Evolutionary conservation across 164 flowering plant genomes (phyloP).

Genomic region (Aristolochia californica): DNA sequence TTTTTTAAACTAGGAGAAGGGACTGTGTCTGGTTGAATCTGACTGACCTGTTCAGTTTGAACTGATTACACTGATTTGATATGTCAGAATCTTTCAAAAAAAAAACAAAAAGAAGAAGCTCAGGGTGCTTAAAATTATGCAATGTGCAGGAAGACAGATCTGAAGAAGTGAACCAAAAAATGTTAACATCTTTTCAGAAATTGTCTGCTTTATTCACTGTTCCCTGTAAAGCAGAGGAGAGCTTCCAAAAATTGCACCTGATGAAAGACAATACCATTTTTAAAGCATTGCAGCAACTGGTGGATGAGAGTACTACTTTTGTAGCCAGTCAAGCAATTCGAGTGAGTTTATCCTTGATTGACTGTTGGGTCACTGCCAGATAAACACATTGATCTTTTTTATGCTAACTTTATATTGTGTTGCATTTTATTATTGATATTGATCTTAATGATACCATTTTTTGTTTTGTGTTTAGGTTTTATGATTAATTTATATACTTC

Average conservation of each 20-base stretch:
- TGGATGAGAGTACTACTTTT: slow-evolving; percentile 25
- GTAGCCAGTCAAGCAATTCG: slow-evolving; percentile 22
- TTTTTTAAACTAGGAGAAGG: too few relatives aligned
- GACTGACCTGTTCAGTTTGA: not conserved
- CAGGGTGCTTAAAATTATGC: too few relatives aligned
- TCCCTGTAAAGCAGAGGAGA: slow-evolving; percentile 62
- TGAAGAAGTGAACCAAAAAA: slow-evolving; percentile 34
- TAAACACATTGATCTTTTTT: too few relatives aligned
- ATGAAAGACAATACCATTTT: slow-evolving; percentile 52
- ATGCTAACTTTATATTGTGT: too few relatives aligned
- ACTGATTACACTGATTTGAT: not conserved
- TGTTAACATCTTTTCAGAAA: slow-evolving; percentile 28
- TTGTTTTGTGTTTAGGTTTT: too few relatives aligned
- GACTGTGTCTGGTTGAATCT: too few relatives aligned
- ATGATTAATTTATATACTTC: too few relatives aligned
- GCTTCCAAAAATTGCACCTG: slow-evolving; percentile 49
- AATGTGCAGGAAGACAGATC: slow-evolving; percentile 36
- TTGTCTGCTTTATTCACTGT: slow-evolving; percentile 66
- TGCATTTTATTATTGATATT: too few relatives aligned
- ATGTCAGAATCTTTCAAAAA: not conserved
- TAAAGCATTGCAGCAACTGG: slow-evolving; percentile 26
- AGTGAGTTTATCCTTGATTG: slow-evolving; percentile 19
- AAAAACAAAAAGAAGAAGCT: too few relatives aligned
- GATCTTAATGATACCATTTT: too few relatives aligned
- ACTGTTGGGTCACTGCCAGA: not conserved